Percentiles rank a stretch among this genome's conserved stretches.
phyloP scores from a whole-genome alignment of 2,329 filamentous ascomycete genomes.

The Geoglossum cookeanum region DNA sequence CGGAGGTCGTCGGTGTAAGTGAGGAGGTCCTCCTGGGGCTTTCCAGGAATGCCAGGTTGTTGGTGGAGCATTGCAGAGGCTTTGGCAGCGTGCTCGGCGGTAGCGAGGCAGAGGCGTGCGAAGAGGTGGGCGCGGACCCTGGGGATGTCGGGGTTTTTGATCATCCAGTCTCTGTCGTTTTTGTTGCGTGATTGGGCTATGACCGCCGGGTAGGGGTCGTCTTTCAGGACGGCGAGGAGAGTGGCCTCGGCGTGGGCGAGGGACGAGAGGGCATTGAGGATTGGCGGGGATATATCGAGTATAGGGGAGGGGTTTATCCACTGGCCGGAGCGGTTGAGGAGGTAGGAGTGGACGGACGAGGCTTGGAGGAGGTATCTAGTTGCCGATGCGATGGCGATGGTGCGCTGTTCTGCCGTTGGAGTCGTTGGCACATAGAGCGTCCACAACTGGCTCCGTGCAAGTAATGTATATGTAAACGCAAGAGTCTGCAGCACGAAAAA shows the following conservation, averaged over 20 bases:
- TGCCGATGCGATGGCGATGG: slow-evolving; percentile 48
- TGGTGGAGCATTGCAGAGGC: slow-evolving; percentile 34
- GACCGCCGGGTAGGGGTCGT: slow-evolving; percentile 76
- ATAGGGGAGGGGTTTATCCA: slow-evolving; percentile 14
- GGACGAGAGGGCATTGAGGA: slow-evolving; percentile 26
- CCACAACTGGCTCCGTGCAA: slow-evolving; percentile 53
- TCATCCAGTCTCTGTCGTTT: slow-evolving; percentile 91
- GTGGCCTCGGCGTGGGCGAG: slow-evolving; percentile 77
- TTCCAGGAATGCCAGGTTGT: slow-evolving; percentile 21
- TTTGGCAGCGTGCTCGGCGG: slow-evolving; percentile 68
- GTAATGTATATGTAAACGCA: slow-evolving; percentile 51
- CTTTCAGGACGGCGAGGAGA: slow-evolving; percentile 74
- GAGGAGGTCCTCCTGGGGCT: slow-evolving; percentile 44
- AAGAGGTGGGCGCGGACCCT: slow-evolving; percentile 80
- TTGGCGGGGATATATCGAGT: slow-evolving; percentile 24
- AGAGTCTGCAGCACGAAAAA: slow-evolving; percentile 61
- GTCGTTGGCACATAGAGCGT: slow-evolving; percentile 51
- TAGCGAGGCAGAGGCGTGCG: slow-evolving; percentile 69
- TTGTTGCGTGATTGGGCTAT: slow-evolving; percentile 68
- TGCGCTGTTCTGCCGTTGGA: slow-evolving; percentile 45
- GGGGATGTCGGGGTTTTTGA: slow-evolving; percentile 68
- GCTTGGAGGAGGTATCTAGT: slow-evolving; percentile 64
- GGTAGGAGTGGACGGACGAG: slow-evolving; percentile 56
- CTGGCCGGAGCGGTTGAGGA: slow-evolving; percentile 36
- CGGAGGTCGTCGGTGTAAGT: slow-evolving; percentile 60